Base-by-base conservation (phyloP, 176 grass and related monocot genomes). In the Alopecurus myosuroides region DNA sequence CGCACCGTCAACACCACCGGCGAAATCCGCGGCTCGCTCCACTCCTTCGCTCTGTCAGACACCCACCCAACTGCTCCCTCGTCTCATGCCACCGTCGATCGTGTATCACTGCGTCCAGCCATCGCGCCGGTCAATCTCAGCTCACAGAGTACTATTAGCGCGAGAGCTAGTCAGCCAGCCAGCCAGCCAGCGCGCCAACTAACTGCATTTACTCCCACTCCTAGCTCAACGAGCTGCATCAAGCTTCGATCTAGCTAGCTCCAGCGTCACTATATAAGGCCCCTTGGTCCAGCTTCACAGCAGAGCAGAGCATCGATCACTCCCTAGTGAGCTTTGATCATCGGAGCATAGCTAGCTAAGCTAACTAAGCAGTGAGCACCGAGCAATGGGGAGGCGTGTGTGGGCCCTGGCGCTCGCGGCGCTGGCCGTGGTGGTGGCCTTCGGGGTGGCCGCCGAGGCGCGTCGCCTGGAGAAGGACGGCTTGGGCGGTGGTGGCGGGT, bases 401-500 rank as follows among this genome's bases (percentile, higher is more conserved):
- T 62, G 62, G 83, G 77, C 29, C 0, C 39, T 35, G 37, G 68
- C 68, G 22, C 2, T 76, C 12, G 58, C 30, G 49, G 82, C 78
- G 13, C 13, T 89, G 33, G 72, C 52, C 77, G 51, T 89, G 41
- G 71, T 58, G 40, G 0, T 82, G 70, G 60, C 70, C 5, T 82
- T 89, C 3, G 77, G 70, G 4, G 37, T 58, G 60, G 11, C 77
- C 3, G 58, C 70, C 7, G 77, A 89, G 2, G 88, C 77, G 9
- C 88, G 88, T 9, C 20, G 30, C 49, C 76, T 85, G 77, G 82
- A 85, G 39, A 89, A 85, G 77, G 77, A 89, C 8, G 82, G 82
- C 60, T 35, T 89, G 30, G 82, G 87, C 20, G 56, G 86, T 0
- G 80, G 80, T 0, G 85, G 85, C 0, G 81, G 81, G 0, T 78